Percentiles rank a stretch among this genome's conserved stretches.
Conservation (phyloP, 1,284 basidiomycete species). For the Puccinia polysora region DNA sequence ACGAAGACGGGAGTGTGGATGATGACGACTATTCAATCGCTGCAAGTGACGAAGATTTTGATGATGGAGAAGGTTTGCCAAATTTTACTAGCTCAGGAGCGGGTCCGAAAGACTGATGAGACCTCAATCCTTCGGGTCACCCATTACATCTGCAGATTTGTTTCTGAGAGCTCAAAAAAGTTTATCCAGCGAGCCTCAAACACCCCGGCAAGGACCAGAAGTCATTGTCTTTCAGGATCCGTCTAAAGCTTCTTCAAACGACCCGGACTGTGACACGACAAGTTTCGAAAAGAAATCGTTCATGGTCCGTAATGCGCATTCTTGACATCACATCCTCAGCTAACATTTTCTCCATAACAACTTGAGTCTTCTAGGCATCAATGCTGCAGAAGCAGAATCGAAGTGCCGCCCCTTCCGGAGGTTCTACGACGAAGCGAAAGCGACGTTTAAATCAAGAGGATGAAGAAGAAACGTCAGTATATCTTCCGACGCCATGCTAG, state of each 20-base stretch:
- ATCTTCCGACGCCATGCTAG: neutral
- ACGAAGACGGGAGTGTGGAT: neutral
- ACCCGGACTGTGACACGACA: neutral
- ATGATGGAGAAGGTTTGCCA: slow-evolving; percentile 21
- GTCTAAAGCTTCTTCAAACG: neutral
- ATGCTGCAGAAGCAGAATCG: slow-evolving; percentile 20
- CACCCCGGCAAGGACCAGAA: neutral
- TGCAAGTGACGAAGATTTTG: slow-evolving; percentile 17
- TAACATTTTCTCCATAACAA: neutral
- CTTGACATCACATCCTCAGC: neutral
- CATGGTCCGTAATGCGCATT: slow-evolving; percentile 16
- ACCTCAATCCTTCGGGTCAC: neutral
- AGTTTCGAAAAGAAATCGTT: slow-evolving; percentile 33
- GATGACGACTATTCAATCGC: neutral
- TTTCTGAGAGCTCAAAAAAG: slow-evolving; percentile 10
- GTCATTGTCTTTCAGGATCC: slow-evolving; percentile 32
- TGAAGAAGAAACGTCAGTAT: slow-evolving; percentile 32
- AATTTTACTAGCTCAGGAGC: neutral
- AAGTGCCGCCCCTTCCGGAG: neutral
- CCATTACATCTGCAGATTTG: neutral
- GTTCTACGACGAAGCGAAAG: neutral
- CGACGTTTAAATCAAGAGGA: neutral
- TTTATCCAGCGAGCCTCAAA: neutral
- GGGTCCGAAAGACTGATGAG: neutral
- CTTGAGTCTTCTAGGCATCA: slow-evolving; percentile 5